phyloP scores from a whole-genome alignment of 2,329 filamentous ascomycete genomes.

The Bipolaris sorokiniana region DNA sequence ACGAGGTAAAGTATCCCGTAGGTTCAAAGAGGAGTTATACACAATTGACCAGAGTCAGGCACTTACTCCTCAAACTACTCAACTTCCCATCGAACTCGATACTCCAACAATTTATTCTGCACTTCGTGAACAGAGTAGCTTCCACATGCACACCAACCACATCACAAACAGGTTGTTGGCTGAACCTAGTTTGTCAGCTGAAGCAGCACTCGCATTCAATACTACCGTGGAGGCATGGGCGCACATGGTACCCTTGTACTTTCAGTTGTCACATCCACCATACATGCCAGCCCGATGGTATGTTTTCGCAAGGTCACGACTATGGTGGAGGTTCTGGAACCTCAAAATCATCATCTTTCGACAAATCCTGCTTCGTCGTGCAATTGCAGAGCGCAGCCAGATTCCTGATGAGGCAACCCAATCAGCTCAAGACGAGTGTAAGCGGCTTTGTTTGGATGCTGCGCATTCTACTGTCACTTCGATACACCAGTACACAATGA shows the following conservation, averaged over 20 bases:
- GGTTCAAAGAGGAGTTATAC: neutral
- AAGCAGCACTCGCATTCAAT: conserved; percentile 30
- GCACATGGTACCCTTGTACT: conserved; percentile 25
- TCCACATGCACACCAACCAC: conserved; percentile 34
- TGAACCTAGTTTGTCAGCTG: conserved; percentile 34
- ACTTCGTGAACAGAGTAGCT: conserved; percentile 28
- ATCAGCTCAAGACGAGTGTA: conserved; percentile 30
- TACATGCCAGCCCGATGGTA: conserved; percentile 24
- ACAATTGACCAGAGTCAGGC: conserved; percentile 19
- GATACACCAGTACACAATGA: conserved; percentile 29
- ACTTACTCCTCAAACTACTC: conserved; percentile 28
- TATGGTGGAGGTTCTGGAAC: conserved; percentile 39
- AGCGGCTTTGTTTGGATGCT: conserved; percentile 33
- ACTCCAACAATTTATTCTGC: conserved; percentile 33
- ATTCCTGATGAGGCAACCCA: conserved; percentile 26
- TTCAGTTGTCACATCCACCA: conserved; percentile 19
- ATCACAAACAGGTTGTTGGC: conserved; percentile 32
- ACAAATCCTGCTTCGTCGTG: conserved; percentile 31
- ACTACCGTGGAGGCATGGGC: conserved; percentile 28
- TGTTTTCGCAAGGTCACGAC: conserved; percentile 28
- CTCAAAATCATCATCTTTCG: conserved; percentile 36
- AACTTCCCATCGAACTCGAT: conserved; percentile 22
- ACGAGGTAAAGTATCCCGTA: conserved; percentile 19
- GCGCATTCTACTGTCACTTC: conserved; percentile 33
- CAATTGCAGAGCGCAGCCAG: conserved; percentile 31